These are phyloP conservation scores for Microascus cirrosus DNA, from an alignment of 2,329 filamentous ascomycete species.

Conservation along the genomic window DNA sequence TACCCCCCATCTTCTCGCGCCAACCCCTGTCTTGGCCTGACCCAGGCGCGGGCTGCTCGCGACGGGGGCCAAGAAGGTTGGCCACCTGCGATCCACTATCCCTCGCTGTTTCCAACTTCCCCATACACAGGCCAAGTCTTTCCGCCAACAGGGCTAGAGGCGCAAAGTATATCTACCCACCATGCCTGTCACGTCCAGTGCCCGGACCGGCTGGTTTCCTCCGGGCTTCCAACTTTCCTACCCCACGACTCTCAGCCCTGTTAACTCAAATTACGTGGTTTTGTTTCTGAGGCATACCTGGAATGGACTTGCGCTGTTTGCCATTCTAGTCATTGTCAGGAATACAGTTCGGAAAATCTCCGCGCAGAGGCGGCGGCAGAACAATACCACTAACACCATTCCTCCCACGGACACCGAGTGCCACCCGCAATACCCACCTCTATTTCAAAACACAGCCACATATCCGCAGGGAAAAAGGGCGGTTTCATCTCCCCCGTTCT, in stretches of 20 bases:
- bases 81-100: neutral
- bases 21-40: neutral
- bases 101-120: neutral
- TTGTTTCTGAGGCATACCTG: conserved; percentile 13
- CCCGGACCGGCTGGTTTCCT: conserved; percentile 1
- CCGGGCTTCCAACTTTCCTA: neutral
- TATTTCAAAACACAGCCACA: neutral
- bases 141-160: neutral
- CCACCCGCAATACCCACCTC: neutral
- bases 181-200: conserved; percentile 3
- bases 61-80: neutral
- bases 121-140: neutral
- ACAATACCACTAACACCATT: neutral
- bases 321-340: conserved; percentile 19
- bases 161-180: conserved; percentile 3
- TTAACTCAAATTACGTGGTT: conserved; percentile 4
- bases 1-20: neutral
- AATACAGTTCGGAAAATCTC: neutral
- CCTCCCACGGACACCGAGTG: neutral
- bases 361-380: neutral
- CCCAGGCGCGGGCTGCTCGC: neutral
- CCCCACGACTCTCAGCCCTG: neutral
- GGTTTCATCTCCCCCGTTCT: neutral
- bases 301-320: conserved; percentile 18
- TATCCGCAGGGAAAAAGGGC: neutral